Evolutionary conservation across 75 land plant species (phyloP).

Genomic region (Isoetes taiwanensis): DNA sequence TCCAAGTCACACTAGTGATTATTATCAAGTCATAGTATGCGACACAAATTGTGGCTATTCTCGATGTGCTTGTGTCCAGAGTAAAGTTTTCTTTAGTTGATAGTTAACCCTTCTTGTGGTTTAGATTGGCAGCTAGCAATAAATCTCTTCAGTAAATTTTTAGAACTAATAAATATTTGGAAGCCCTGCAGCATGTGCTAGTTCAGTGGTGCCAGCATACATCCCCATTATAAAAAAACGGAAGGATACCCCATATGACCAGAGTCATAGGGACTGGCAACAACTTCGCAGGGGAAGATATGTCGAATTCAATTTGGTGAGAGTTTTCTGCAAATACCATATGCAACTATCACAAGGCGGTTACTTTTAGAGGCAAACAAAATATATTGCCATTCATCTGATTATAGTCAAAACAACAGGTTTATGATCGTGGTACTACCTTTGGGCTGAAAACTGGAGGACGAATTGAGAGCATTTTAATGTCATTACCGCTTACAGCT

Average conservation of each 20-base stretch:
- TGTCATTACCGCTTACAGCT: constrained; percentile 87
- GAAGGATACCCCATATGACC: constrained; percentile 67
- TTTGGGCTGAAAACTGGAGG: constrained; percentile 98
- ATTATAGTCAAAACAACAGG: too few relatives aligned
- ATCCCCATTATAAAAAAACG: constrained; percentile 78
- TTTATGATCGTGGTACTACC: constrained; percentile 97
- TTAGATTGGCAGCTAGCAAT: too few relatives aligned
- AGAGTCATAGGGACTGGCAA: constrained; percentile 80
- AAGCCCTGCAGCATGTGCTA: constrained; percentile 80
- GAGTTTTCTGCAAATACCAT: not conserved
- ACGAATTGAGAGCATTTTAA: constrained; percentile 93
- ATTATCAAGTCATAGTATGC: too few relatives aligned
- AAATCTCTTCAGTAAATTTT: too few relatives aligned
- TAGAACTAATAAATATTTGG: too few relatives aligned
- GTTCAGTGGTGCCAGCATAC: constrained; percentile 87
- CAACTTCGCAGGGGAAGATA: constrained; percentile 91
- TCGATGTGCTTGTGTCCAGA: too few relatives aligned
- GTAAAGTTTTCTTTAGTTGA: too few relatives aligned
- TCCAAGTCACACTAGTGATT: too few relatives aligned
- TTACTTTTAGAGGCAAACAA: not conserved
- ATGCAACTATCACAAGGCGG: not conserved
- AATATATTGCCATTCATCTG: too few relatives aligned
- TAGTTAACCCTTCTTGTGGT: too few relatives aligned
- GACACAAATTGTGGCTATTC: too few relatives aligned
- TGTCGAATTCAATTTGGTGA: constrained; percentile 97